These are phyloP conservation scores for Pythium rhizo-oryzae DNA, from an alignment of 352 stramenopile genomes.

Conservation along the genomic window DNA sequence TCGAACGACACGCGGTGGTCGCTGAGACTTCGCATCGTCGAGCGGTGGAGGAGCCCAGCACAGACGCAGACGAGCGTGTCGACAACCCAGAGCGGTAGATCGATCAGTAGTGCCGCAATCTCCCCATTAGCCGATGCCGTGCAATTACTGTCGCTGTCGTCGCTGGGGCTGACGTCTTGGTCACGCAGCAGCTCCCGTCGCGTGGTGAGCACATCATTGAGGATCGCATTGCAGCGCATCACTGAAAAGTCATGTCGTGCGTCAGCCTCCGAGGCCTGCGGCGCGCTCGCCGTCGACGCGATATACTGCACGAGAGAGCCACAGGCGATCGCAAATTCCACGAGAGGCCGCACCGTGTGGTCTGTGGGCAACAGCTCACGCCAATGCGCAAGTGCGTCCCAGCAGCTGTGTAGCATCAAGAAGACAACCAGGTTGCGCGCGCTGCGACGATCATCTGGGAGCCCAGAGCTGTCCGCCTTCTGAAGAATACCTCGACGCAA, in stretches of 20 bases:
- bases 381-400: constrained; percentile 54
- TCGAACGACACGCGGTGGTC: constrained; percentile 84
- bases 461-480: background rate
- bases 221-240: constrained; percentile 22
- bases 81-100: constrained; percentile 67
- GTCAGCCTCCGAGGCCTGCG: constrained; percentile 4
- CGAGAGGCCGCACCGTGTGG: constrained; percentile 1
- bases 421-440: constrained; percentile 52
- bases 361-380: constrained; percentile 19
- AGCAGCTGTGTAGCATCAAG: constrained; percentile 55
- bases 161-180: background rate
- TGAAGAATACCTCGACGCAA: constrained; percentile 20
- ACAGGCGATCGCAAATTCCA: constrained; percentile 56
- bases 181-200: constrained; percentile 18
- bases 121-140: constrained; percentile 3
- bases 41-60: constrained; percentile 69
- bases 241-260: constrained; percentile 13
- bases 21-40: constrained; percentile 72
- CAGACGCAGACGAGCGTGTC: constrained; percentile 70
- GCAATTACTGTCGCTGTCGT: constrained; percentile 5
- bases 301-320: constrained; percentile 45
- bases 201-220: constrained; percentile 21
- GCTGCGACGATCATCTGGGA: constrained; percentile 12
- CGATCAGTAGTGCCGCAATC: constrained; percentile 42
- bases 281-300: constrained; percentile 9